Evolutionary conservation across 306 rosid genomes (phyloP), one percentile per base, ranked within the genome.

Genomic region (Corylus avellana): DNA sequence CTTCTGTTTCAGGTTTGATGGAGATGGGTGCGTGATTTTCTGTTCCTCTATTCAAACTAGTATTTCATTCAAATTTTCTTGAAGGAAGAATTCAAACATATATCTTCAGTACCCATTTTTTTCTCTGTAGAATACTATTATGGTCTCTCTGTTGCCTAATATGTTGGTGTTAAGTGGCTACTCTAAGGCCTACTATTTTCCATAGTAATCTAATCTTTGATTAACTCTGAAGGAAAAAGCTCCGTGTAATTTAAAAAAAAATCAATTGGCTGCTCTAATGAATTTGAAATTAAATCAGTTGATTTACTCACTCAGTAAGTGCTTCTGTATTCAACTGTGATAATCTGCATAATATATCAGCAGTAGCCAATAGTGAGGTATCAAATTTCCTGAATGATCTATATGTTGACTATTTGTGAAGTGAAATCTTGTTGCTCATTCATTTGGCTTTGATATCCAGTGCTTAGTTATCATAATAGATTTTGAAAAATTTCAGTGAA

Each of bases 1-100:
- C 37, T 61, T 82, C n/a, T 61, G 47, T 79, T 88, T 84, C 92
- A 95, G 98, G 98, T 92, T 92, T 82, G 98, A 95, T 81, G 98
- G 98, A 84, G 98, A 95, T 83, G 98, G 98, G 98, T 95, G 73
- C 32, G 97, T 87, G 80, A 37, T 55, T 78, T 77, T 77, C 78
- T 78, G 37, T 74, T 69, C 75, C 73, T 48, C 37, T 61, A 56
- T 75, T 72, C 81, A 49, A 67, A 76, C 37, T 49, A 16, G 74
- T 14, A 64, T 75, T 75, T 80, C 68, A 56, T 81, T 27, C 29
- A n/a, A 49, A 67, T 70, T 79, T 54, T 70, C 70, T 54, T 77
- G 8, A 77, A 75, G 75, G 80, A 46, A 72, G 67, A 64, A 12
- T 17, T 46, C 73, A 25, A 73, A 42, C 37, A 49, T 70, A 71